Conservation (phyloP, 1,139 yeast species). For the Hyphopichia wangnamkhiaoensis region DNA sequence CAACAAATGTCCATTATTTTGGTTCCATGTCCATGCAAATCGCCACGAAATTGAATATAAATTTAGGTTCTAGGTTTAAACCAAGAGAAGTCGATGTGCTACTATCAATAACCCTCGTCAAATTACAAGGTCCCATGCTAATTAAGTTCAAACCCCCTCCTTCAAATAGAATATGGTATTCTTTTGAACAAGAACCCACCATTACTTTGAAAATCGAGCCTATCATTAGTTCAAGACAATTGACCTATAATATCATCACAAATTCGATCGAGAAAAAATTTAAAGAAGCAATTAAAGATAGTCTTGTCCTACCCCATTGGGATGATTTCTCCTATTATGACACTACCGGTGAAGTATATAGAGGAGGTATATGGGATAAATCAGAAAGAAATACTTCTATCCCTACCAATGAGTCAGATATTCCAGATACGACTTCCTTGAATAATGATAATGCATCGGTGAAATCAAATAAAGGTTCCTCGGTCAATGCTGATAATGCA, state of each 20-base stretch:
- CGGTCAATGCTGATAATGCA: background rate
- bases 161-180: constrained; percentile 86
- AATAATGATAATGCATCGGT: background rate
- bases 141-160: constrained; percentile 85
- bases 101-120: constrained; percentile 67
- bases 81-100: constrained; percentile 76
- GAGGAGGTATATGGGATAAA: constrained; percentile 92
- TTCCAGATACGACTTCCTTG: constrained; percentile 1
- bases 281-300: constrained; percentile 75
- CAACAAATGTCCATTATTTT: constrained; percentile 62
- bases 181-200: constrained; percentile 78
- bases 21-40: constrained; percentile 77
- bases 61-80: constrained; percentile 73
- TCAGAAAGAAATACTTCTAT: constrained; percentile 15
- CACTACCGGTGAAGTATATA: constrained; percentile 65
- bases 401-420: constrained; percentile 7
- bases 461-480: background rate
- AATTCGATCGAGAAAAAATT: constrained; percentile 77
- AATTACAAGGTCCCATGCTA: constrained; percentile 72
- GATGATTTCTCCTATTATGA: constrained; percentile 79
- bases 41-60: constrained; percentile 75
- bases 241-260: constrained; percentile 76
- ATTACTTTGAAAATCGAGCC: constrained; percentile 82
- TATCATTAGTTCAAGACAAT: constrained; percentile 77
- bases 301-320: constrained; percentile 83